phyloP scores from a whole-genome alignment of 345 rosid genomes.

The Eucalyptus polybractea region DNA sequence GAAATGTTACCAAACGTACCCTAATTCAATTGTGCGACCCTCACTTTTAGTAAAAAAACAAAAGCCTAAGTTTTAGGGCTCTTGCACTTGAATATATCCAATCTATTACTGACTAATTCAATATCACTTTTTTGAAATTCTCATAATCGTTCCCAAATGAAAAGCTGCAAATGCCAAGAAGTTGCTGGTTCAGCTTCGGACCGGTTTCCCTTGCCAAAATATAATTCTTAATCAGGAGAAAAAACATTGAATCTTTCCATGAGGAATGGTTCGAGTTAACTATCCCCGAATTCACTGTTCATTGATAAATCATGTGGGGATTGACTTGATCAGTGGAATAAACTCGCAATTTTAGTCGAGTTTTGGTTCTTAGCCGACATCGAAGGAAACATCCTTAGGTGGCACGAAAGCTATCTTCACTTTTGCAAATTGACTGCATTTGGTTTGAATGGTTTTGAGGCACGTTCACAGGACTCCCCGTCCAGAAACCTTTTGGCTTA shows the following conservation, averaged over 20 bases:
- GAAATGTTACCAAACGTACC: rapidly evolving
- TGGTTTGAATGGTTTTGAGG: neutral
- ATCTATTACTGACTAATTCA: neutral
- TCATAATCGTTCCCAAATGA: neutral
- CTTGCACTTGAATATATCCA: neutral
- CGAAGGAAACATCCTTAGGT: neutral
- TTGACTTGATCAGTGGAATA: neutral
- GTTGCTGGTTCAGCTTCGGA: neutral
- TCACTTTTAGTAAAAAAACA: neutral
- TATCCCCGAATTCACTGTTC: neutral
- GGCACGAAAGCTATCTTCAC: neutral
- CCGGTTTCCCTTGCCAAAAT: neutral
- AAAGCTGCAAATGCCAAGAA: neutral
- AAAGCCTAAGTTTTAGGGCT: neutral
- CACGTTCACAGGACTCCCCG: neutral
- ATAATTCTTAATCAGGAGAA: neutral
- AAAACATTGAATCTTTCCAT: neutral
- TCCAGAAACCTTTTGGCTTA: neutral
- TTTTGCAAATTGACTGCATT: neutral
- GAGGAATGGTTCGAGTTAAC: neutral
- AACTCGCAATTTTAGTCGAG: neutral
- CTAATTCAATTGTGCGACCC: neutral
- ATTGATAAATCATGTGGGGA: neutral
- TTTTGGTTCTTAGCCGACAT: neutral
- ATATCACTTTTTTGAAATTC: neutral